Percentiles rank a stretch among this genome's conserved stretches.
phyloP scores from a whole-genome alignment of 306 rosid genomes.

The Lupinus albus region DNA sequence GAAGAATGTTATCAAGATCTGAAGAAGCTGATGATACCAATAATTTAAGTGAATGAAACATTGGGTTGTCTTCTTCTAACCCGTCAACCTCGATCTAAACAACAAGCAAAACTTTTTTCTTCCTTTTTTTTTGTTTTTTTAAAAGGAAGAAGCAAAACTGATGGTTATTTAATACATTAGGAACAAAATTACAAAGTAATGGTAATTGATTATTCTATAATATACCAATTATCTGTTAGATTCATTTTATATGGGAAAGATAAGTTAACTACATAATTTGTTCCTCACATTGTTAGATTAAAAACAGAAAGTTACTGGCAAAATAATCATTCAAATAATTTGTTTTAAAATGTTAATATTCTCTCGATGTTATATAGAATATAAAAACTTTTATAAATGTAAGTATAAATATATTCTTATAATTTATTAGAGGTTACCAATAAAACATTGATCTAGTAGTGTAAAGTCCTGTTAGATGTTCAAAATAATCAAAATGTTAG shows the following conservation, averaged over 20 bases:
- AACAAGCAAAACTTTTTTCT: background rate
- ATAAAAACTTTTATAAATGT: background rate
- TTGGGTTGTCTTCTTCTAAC: background rate
- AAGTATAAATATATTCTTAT: background rate
- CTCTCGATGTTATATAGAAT: too few species aligned
- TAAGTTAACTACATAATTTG: background rate
- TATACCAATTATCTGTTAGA: background rate
- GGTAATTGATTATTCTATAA: background rate
- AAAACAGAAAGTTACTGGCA: too few species aligned
- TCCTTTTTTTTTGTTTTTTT: too few species aligned
- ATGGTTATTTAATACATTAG: background rate
- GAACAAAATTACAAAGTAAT: background rate
- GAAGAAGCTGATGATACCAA: background rate
- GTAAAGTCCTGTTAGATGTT: too few species aligned
- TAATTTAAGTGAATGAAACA: background rate
- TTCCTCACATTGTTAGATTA: background rate
- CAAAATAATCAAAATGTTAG: too few species aligned
- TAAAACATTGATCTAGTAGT: too few species aligned
- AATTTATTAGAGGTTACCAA: background rate
- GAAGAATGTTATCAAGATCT: background rate
- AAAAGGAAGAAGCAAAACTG: slow-evolving; percentile 16
- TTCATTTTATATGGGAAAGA: background rate
- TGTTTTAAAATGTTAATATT: too few species aligned
- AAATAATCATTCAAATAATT: too few species aligned
- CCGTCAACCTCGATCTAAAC: slow-evolving; percentile 26